Base-by-base conservation (phyloP, 1,284 basidiomycete species). In the Phenoliferia sp. region DNA sequence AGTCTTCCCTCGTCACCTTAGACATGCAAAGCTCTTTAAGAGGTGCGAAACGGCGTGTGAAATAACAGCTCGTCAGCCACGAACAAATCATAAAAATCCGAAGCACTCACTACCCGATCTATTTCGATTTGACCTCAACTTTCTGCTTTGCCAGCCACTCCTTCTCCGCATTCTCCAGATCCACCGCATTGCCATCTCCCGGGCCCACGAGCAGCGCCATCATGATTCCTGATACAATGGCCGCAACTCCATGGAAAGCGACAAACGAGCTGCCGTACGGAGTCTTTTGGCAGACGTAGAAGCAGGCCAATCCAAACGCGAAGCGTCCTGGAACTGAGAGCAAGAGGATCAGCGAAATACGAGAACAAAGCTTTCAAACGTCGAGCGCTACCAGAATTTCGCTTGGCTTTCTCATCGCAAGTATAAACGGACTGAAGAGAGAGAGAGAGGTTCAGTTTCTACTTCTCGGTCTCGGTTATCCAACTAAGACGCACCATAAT, bases 141-240 rank as follows among this genome's bases (percentile, higher is more conserved):
- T 22, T 32, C 56, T 34, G 2, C 3, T 3, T n/a, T 3, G 28
- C 56, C 17, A 31, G 17, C 26, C 6, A 31, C 32, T 57, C 35
- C 56, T 57, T 29, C 7, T 57, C 56, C 32, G 16, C 56, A 6
- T 33, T 28, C 44, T 71, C 70, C 17, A 71, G 34, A 28, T 71
- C 70, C 0, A 71, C 70, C 16, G 62, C 61, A 36, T 71, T 71
- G 6, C 70, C 70, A 17, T 71, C 70, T 6, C 66, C 62, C 19
- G 50, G 66, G 1, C 70, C 70, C 15, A 71, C 62, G 0, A 63
- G 50, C 17, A 71, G 10, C 0, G 64, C 70, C 63, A 69, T 65
- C 3, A 63, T 34, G 26, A 67, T 1, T 2, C 70, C 67, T 2
- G 48, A 39, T 26, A 48, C 28, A 26, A 64, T 36, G 28, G 61